Conservation (phyloP, 1,284 basidiomycete genomes). For the Ceratobasidium theobromae region DNA sequence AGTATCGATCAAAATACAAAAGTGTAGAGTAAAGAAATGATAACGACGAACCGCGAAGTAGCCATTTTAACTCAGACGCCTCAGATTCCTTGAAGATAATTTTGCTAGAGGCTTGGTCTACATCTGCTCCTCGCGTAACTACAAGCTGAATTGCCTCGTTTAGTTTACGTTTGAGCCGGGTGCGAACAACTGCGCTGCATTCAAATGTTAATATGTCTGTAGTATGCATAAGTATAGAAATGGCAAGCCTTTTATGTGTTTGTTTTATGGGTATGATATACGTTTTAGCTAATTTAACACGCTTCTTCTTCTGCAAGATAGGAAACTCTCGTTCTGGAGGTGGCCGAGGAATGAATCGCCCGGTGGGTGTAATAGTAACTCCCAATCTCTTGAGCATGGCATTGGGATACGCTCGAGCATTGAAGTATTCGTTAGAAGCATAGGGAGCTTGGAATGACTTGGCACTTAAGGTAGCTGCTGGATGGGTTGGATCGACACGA, state of each 20-base stretch:
- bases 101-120: not conserved
- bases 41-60: not conserved
- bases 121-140: constrained; percentile 7
- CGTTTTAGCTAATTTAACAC: constrained; percentile 2
- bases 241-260: constrained; percentile 7
- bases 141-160: constrained; percentile 8
- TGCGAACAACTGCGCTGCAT: constrained; percentile 2
- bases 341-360: not conserved
- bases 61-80: not conserved
- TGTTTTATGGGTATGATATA: constrained; percentile 3
- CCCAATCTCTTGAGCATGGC: constrained; percentile 17
- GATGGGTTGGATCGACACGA: constrained; percentile 7
- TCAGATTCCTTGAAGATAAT: constrained; percentile 2
- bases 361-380: not conserved
- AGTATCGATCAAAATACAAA: not conserved
- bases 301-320: not conserved
- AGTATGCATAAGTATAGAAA: not conserved
- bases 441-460: not conserved
- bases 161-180: not conserved
- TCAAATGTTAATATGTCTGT: not conserved
- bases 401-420: not conserved
- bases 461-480: not conserved
- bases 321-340: constrained; percentile 6
- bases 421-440: constrained; percentile 1
- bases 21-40: not conserved